These are phyloP conservation scores for Cyphellophora attinorum DNA, from an alignment of 2,329 filamentous ascomycete species.

Conservation along the genomic window DNA sequence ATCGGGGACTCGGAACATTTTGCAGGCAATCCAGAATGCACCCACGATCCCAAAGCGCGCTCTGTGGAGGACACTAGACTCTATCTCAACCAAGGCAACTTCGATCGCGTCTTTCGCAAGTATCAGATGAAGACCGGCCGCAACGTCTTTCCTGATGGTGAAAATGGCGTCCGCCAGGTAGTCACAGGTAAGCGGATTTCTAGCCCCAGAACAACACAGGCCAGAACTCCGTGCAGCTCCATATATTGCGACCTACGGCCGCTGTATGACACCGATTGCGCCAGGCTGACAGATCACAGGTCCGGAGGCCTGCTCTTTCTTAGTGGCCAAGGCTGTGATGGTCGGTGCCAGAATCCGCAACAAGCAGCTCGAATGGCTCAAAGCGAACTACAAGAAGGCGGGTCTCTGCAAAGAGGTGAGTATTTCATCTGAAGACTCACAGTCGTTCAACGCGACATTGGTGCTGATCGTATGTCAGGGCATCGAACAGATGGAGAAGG, in stretches of 20 bases:
- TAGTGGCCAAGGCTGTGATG: not conserved
- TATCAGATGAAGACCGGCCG: not conserved
- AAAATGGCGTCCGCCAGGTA: no score
- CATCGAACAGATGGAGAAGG: constrained; percentile 1
- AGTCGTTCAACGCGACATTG: no score
- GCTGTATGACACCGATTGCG: no score
- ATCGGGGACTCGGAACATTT: not conserved
- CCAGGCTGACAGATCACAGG: not conserved
- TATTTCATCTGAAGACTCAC: no score
- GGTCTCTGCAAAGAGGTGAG: not conserved
- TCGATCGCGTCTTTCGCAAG: not conserved
- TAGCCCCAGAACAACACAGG: no score
- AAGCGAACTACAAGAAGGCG: not conserved
- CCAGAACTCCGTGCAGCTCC: no score
- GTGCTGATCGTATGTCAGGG: no score
- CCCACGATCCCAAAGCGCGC: not conserved
- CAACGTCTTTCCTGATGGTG: no score
- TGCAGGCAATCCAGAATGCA: no score
- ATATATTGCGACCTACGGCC: no score
- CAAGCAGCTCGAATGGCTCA: not conserved
- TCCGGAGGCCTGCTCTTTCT: not conserved
- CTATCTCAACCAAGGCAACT: constrained; percentile 1
- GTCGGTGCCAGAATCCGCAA: not conserved
- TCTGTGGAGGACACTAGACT: not conserved
- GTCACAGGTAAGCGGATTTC: no score